phyloP scores from a whole-genome alignment of 2,329 filamentous ascomycete genomes.

The Fusarium globosum region DNA sequence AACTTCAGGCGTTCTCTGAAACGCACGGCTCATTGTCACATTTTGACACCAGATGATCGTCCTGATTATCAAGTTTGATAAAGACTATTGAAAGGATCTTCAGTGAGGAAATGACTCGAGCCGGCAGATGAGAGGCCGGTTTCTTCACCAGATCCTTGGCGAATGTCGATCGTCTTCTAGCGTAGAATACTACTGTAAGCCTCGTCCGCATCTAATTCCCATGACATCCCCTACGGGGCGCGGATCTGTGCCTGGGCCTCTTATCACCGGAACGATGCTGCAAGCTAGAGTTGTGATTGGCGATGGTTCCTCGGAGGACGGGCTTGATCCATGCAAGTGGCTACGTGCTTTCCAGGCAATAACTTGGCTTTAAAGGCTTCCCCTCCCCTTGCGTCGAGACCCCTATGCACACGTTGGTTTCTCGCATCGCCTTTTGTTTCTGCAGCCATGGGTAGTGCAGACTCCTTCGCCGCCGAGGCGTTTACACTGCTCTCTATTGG shows the following conservation, averaged over 20 bases:
- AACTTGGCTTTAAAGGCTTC: background rate
- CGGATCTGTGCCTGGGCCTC: background rate
- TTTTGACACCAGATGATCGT: too few species aligned
- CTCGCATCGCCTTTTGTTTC: background rate
- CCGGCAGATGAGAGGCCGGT: background rate
- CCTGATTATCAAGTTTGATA: background rate
- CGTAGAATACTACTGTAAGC: background rate
- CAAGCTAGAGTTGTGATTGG: background rate
- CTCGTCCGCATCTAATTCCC: background rate
- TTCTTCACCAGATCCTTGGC: background rate
- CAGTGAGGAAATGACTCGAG: background rate
- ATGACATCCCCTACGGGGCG: background rate
- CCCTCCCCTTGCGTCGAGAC: background rate
- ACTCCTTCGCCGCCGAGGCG: slow-evolving; percentile 40
- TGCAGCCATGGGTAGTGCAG: slow-evolving; percentile 1
- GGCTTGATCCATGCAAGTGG: background rate
- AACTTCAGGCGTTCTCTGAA: too few species aligned
- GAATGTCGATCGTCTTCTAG: background rate
- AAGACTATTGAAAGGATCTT: background rate
- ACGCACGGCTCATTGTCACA: background rate
- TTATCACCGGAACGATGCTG: background rate
- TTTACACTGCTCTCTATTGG: slow-evolving; percentile 61
- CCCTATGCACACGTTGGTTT: background rate
- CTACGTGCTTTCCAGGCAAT: background rate
- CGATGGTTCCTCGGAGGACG: background rate